A percentile compares a stretch with the other conserved stretches of the same genome.
Evolutionary conservation across 1,284 basidiomycete genomes (phyloP).

Genomic region (Wolfiporia cocos): DNA sequence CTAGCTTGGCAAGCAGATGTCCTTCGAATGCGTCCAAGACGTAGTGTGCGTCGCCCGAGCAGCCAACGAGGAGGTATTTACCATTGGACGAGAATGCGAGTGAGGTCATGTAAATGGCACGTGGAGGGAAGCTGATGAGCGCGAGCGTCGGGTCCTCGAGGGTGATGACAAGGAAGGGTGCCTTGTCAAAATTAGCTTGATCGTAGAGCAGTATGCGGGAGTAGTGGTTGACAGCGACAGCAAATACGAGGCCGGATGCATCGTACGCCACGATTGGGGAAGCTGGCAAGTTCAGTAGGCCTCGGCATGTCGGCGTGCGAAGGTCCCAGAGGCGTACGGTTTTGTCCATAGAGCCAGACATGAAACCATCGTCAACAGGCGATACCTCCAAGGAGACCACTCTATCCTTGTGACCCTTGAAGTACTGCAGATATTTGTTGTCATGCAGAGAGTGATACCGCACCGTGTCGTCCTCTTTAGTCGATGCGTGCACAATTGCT

Average conservation of each 20-base stretch:
- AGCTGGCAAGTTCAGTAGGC: constrained; percentile 63
- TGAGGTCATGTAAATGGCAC: constrained; percentile 89
- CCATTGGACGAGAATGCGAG: constrained; percentile 88
- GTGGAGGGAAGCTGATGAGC: constrained; percentile 73
- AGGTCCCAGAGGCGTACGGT: constrained; percentile 98
- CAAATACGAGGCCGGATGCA: constrained; percentile 85
- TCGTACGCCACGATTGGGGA: constrained; percentile 90
- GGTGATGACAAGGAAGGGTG: constrained; percentile 80
- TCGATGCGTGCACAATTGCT: constrained; percentile 87
- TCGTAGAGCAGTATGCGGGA: constrained; percentile 87
- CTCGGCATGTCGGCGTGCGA: constrained; percentile 70
- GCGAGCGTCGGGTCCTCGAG: constrained; percentile 78
- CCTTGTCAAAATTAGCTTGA: constrained; percentile 83
- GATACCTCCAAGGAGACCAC: constrained; percentile 92
- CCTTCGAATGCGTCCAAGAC: constrained; percentile 88
- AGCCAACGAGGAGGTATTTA: constrained; percentile 88
- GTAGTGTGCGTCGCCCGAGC: constrained; percentile 90
- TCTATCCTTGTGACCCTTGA: constrained; percentile 86
- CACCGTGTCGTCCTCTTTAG: constrained; percentile 92
- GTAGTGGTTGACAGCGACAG: constrained; percentile 85
- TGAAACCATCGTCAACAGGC: constrained; percentile 91
- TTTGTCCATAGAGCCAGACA: constrained; percentile 91
- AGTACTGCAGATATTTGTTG: constrained; percentile 95
- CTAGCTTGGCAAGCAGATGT: constrained; percentile 74
- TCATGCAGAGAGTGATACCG: constrained; percentile 94